Base-by-base conservation (phyloP, 257 asterid genomes). In the Handroanthus guayacan region DNA sequence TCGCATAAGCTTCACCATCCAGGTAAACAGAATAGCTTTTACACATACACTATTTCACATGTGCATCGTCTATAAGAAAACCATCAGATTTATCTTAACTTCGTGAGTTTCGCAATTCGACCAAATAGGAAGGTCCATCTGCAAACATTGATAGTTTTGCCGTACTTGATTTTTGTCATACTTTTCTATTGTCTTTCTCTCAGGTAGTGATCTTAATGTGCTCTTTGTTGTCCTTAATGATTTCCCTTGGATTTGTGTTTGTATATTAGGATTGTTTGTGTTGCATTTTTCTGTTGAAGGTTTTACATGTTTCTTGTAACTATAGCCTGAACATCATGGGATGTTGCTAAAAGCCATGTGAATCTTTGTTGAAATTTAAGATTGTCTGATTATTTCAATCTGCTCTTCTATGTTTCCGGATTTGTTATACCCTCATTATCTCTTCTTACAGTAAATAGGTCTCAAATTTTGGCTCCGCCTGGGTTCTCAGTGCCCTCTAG, bases 401-500 rank as follows among this genome's bases (percentile, higher is more conserved):
- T 1, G n/a, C 3, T 56, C 20, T 71, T 43, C 43, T 9, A 16
- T 50, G 5, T 65, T 44, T 37, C 67, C 69, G 31, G 39, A 55
- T 52, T 62, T 71, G 51, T 44, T 51, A 51, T 48, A 7, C 16
- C 34, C 74, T 78, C 60, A 71, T 62, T 60, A 34, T 44, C 57
- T 79, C 75, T 75, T 75, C 52, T 47, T 67, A 65, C 93, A 94
- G 98, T 79, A 66, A 75, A 80, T 63, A 90, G 91, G 80, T 45
- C 88, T 67, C 97, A 87, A 81, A 78, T 86, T 80, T 78, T 88
- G 82, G 91, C 87, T 76, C 97, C 99, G 1, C 96, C 99, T 18
- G 97, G 99, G 37, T 89, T 94, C 88, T 78, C 93, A 3, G 77
- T 81, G 74, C 85, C 93, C 78, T 76, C 89, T 44, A 86, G 97